Conservation (phyloP, 164 flowering plant species). For the Dillenia turbinata region DNA sequence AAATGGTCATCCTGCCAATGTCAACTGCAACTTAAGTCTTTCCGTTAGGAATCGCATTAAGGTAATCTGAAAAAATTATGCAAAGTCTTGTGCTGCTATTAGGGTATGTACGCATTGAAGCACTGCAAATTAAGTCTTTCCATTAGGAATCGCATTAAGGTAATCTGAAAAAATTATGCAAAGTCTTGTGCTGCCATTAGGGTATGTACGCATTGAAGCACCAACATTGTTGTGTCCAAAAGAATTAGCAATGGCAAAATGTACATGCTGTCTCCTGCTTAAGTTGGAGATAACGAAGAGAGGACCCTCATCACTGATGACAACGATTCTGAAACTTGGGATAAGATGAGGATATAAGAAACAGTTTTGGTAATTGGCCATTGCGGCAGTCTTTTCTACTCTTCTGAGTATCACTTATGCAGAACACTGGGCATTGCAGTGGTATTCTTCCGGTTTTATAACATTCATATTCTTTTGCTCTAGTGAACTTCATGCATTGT, state of each 20-base stretch:
- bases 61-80: background rate
- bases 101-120: background rate
- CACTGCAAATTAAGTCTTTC: background rate
- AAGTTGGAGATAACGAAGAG: background rate
- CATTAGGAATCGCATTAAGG: background rate
- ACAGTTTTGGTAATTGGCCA: too few species aligned
- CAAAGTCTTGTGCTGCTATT: background rate
- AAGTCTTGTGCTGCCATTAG: background rate
- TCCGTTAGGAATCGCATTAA: background rate
- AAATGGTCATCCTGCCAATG: slow-evolving; percentile 67
- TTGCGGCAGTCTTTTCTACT: too few species aligned
- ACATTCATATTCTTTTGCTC: too few species aligned
- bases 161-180: background rate
- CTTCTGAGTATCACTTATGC: too few species aligned
- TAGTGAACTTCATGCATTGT: too few species aligned
- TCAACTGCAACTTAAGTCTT: slow-evolving; percentile 50
- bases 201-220: background rate
- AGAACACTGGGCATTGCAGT: too few species aligned
- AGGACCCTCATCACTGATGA: background rate
- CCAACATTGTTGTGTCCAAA: background rate
- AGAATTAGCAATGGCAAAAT: background rate
- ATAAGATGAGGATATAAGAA: too few species aligned
- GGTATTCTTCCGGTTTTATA: too few species aligned
- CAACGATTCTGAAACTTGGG: too few species aligned
- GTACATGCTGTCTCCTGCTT: background rate